Evolutionary conservation across 768 basidiomycete genomes (phyloP).

Genomic region (Leucocoprinus birnbaumii): DNA sequence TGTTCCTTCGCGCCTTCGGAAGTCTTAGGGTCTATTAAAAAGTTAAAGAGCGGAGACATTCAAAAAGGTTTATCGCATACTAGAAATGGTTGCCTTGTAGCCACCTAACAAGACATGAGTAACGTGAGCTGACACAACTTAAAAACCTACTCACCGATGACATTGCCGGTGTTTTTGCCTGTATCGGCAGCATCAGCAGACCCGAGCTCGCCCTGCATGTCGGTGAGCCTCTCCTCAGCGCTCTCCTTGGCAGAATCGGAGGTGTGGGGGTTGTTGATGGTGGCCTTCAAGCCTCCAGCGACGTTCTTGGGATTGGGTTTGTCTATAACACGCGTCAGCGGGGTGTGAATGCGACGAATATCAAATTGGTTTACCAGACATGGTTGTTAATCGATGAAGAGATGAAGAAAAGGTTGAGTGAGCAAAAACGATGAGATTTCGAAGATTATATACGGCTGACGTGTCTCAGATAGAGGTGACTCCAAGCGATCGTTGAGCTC

Average conservation of each 20-base stretch:
- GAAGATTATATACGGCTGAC: not conserved
- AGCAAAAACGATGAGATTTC: not conserved
- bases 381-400: not conserved
- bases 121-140: not conserved
- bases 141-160: not conserved
- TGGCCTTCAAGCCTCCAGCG: conserved; percentile 47
- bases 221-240: conserved; percentile 36
- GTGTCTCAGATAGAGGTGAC: not conserved
- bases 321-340: not conserved
- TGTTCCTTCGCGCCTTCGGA: conserved; percentile 10
- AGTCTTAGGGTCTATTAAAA: not conserved
- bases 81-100: conserved; percentile 12
- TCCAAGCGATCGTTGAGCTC: not conserved
- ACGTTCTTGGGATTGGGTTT: conserved; percentile 38
- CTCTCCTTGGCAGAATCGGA: conserved; percentile 43
- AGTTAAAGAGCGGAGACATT: not conserved
- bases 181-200: conserved; percentile 18
- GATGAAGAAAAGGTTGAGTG: not conserved
- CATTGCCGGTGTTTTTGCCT: conserved; percentile 14
- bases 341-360: not conserved
- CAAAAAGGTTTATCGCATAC: not conserved
- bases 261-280: conserved; percentile 47
- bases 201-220: conserved; percentile 24
- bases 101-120: conserved; percentile 5
- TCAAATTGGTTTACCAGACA: not conserved